Base-by-base conservation (phyloP, 2,329 filamentous ascomycete species). In the Cercospora brassicicola region DNA sequence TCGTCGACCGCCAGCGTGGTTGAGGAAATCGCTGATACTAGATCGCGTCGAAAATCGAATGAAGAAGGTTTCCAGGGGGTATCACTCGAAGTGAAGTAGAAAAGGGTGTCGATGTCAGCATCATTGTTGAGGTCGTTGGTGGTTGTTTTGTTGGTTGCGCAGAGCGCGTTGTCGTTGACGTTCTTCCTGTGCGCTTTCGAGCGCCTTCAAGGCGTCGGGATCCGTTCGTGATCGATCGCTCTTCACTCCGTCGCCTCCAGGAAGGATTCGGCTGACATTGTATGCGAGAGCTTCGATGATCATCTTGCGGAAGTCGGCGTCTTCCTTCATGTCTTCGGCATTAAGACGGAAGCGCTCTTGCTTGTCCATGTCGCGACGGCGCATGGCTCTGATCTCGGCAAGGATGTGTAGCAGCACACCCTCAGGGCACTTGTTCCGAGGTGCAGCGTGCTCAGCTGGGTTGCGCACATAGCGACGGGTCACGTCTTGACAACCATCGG, bases 341-440 rank as follows among this genome's bases (percentile, higher is more conserved):
- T 94, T 90, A 13, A 95, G 84, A 51, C 88, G 86, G 80, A 93
- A 94, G 67, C 91, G 90, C 75, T 96, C 90, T 18, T 94, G 90
- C 82, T 97, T 97, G 78, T 86, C 85, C 85, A 96, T 88, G 81
- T 96, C 94, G 75, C 88, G 86, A 62, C 95, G 89, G 75, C 94
- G 91, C 76, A 94, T 87, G 70, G 89, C 88, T 76, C 92, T 92
- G 76, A 99, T 95, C 82, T 98, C 95, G 74, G 94, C 90, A 82
- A 95, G 90, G 71, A 97, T 93, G 83, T 94, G 94, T 15, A 96
- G 86, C 69, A 98, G 85, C 5, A 97, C 94, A 71, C 95, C 91
- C 79, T 99, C 95, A 0, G 94, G 89, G 73, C 91, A 94, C 74
- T 89, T 88, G 72, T 86, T 92, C 71, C 95, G 90, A 70, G 91